These are phyloP conservation scores for Melastoma malabathricum DNA, from an alignment of 345 rosid genomes.

Conservation along the genomic window DNA sequence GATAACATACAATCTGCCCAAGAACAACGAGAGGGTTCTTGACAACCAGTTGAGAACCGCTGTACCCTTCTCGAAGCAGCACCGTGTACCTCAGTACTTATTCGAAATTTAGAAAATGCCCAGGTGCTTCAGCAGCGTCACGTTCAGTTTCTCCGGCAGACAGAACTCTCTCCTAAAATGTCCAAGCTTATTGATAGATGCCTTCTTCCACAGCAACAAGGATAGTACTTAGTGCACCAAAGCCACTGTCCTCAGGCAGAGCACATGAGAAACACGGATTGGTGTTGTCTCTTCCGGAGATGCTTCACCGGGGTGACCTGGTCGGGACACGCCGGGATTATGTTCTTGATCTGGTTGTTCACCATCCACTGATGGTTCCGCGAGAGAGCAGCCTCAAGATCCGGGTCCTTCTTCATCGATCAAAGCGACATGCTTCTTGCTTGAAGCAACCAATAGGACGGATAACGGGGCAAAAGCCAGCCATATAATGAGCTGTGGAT, in stretches of 20 bases:
- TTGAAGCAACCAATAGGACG: conserved; percentile 7
- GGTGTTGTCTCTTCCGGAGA: conserved; percentile 75
- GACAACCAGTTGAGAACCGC: conserved; percentile 55
- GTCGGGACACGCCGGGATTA: conserved; percentile 58
- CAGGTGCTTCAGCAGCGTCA: conserved; percentile 64
- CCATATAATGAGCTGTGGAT: too few species aligned
- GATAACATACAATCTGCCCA: too few species aligned
- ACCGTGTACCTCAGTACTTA: conserved; percentile 78
- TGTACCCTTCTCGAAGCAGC: conserved; percentile 69
- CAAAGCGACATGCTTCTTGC: conserved; percentile 61
- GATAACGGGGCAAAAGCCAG: too few species aligned
- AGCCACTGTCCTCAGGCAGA: conserved; percentile 58
- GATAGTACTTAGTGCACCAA: conserved; percentile 72
- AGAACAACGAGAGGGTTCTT: conserved; percentile 66
- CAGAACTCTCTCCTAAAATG: conserved; percentile 80
- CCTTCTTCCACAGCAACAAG: conserved; percentile 73
- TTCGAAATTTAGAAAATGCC: conserved; percentile 76
- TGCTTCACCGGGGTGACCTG: conserved; percentile 40
- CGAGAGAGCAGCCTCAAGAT: conserved; percentile 71
- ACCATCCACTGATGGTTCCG: conserved; percentile 80
- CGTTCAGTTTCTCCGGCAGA: conserved; percentile 62
- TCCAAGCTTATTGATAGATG: conserved; percentile 58
- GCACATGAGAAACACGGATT: conserved; percentile 52
- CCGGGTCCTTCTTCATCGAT: conserved; percentile 85
- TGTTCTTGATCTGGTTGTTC: conserved; percentile 79